Conservation (phyloP, 352 stramenopile genomes). For the Phytopythium ostracodes region DNA sequence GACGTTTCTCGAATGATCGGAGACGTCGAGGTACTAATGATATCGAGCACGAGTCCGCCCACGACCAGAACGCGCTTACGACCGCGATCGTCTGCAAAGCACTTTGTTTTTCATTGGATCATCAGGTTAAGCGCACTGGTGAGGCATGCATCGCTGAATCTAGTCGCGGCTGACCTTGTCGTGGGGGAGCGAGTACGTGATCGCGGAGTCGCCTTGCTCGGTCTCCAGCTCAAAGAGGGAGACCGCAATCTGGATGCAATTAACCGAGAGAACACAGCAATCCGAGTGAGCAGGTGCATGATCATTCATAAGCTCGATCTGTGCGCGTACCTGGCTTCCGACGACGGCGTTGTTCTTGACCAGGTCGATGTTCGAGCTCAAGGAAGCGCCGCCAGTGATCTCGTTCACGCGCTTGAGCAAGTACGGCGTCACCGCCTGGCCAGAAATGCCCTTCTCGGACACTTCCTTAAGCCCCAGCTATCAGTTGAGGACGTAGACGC, state of each 20-base stretch:
- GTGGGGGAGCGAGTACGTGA: conserved; percentile 39
- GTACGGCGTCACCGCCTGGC: conserved; percentile 94
- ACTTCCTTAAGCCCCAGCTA: conserved; percentile 83
- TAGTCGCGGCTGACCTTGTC: conserved; percentile 32
- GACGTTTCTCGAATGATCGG: conserved; percentile 79
- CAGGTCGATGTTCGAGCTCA: conserved; percentile 96
- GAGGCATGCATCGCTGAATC: conserved; percentile 4
- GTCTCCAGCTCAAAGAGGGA: conserved; percentile 62
- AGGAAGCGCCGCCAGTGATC: conserved; percentile 90
- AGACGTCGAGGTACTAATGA: conserved; percentile 69
- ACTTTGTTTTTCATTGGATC: conserved; percentile 5
- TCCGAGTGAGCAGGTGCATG: neutral
- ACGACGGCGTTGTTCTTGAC: conserved; percentile 96
- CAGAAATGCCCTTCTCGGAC: conserved; percentile 78
- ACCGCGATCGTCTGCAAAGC: neutral
- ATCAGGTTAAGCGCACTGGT: conserved; percentile 9
- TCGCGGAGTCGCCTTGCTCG: conserved; percentile 11
- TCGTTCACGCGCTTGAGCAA: conserved; percentile 89
- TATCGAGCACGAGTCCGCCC: conserved; percentile 84
- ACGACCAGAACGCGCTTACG: conserved; percentile 72
- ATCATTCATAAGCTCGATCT: neutral
- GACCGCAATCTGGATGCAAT: conserved; percentile 41
- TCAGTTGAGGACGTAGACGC: neutral
- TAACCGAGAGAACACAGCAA: neutral
- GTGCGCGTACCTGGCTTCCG: conserved; percentile 84